Evolutionary conservation across 2,329 filamentous ascomycete species (phyloP), one percentile per base, ranked within the genome.

Genomic region (Keithomyces neogunnii): DNA sequence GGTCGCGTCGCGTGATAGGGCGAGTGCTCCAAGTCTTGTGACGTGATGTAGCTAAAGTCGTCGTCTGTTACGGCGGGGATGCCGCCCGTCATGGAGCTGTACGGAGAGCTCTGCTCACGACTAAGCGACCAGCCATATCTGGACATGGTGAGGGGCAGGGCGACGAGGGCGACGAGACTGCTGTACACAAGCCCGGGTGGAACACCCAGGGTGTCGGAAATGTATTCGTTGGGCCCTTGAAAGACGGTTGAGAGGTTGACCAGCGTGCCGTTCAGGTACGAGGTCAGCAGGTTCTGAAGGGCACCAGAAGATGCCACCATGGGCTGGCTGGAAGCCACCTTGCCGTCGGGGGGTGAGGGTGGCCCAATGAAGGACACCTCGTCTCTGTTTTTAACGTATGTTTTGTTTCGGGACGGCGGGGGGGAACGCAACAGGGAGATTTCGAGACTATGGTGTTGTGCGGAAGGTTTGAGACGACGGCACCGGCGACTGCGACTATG

Each of bases 41-140:
- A 83, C n/a, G 86, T 89, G 63, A 91, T 90, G 72, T 92, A 91
- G 64, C 82, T 85, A 66, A 84, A 92, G 70, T 91, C 87, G 35
- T 85, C 80, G 58, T 89, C 85, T 59, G 81, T 86, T 53, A 91
- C 83, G 57, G 82, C 76, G 33, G 82, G 79, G 8, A 76, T 68
- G 42, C 74, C 72, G 45, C 71, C 72, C 38, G 70, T 66, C 53
- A 69, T 62, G 35, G 77, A 76, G 52, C 67, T 67, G 59, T 75
- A 81, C n/a, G 77, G 76, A 47, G 77, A 81, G 54, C 79, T 62
- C 52, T 69, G 69, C 47, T 73, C 72, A 54, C 72, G 72, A 50
- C 62, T 63, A 50, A 67, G 63, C 8, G 72, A 71, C 71, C 75
- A 79, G 55, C 75, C 73, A 64, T 75, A 80, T 60, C 76, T 72